phyloP scores from a whole-genome alignment of 441 rosid genomes.

The Jatropha podagrica region DNA sequence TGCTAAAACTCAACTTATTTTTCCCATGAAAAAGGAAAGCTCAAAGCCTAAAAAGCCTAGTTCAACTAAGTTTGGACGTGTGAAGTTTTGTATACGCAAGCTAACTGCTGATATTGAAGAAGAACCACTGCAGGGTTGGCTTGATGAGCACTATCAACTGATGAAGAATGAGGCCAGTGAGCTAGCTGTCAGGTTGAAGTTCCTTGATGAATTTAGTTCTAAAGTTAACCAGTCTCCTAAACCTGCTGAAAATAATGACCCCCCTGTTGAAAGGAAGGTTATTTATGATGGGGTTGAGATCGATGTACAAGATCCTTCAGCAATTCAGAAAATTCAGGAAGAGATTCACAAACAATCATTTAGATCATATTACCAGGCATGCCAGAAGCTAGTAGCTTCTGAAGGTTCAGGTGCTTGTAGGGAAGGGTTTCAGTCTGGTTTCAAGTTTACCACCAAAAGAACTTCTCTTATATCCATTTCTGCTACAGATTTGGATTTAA shows the following conservation, averaged over 20 bases:
- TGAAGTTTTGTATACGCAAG: slow-evolving; percentile 76
- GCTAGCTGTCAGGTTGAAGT: slow-evolving; percentile 88
- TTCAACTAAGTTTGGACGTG: slow-evolving; percentile 67
- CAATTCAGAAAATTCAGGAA: slow-evolving; percentile 63
- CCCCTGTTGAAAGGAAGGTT: slow-evolving; percentile 48
- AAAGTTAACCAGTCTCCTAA: slow-evolving; percentile 45
- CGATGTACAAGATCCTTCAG: slow-evolving; percentile 60
- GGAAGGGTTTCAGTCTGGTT: slow-evolving; percentile 94
- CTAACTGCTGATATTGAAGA: slow-evolving; percentile 95
- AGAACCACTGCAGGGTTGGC: slow-evolving; percentile 99
- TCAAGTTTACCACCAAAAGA: slow-evolving; percentile 74
- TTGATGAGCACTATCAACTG: slow-evolving; percentile 92
- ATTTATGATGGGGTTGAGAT: slow-evolving; percentile 62
- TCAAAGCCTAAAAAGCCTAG: slow-evolving; percentile 70
- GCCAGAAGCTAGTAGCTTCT: slow-evolving; percentile 68
- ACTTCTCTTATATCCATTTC: slow-evolving; percentile 78
- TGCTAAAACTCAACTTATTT: slow-evolving; percentile 62
- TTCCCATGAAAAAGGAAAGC: slow-evolving; percentile 63
- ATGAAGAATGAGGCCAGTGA: slow-evolving; percentile 89
- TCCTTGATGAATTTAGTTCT: slow-evolving; percentile 68
- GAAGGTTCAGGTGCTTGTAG: slow-evolving; percentile 90
- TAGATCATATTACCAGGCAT: slow-evolving; percentile 84
- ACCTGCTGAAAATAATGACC: slow-evolving; percentile 60
- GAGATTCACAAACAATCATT: slow-evolving; percentile 73
- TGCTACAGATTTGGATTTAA: slow-evolving; percentile 90